phyloP scores from a whole-genome alignment of 2,329 filamentous ascomycete genomes.

The Colletotrichum gloeosporioides region DNA sequence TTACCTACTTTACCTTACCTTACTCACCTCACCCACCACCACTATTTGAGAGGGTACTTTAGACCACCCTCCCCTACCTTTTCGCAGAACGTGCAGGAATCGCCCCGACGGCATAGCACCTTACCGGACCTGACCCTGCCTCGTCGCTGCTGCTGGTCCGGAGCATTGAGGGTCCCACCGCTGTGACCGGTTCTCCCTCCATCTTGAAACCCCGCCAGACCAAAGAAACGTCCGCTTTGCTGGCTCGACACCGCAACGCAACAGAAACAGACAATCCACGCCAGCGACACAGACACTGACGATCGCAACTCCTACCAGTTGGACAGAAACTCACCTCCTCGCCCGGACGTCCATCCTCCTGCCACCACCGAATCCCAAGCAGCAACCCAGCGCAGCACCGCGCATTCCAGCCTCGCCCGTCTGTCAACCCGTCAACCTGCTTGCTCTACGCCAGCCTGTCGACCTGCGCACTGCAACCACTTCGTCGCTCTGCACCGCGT shows the following conservation, averaged over 20 bases:
- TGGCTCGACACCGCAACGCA: not conserved
- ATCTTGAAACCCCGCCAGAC: slow-evolving; percentile 37
- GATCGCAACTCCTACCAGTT: not conserved
- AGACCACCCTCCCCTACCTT: not conserved
- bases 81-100: not conserved
- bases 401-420: slow-evolving; percentile 6
- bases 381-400: not conserved
- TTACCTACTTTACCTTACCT: not conserved
- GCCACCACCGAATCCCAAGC: not conserved
- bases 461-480: not conserved
- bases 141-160: not conserved
- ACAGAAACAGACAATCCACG: not conserved
- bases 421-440: not conserved
- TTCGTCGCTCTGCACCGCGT: not conserved
- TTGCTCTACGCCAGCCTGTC: not conserved
- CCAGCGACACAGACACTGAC: not conserved
- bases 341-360: not conserved
- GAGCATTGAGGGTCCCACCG: slow-evolving; percentile 19
- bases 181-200: slow-evolving; percentile 19
- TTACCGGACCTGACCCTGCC: not conserved
- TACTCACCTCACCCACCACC: not conserved
- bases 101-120: not conserved
- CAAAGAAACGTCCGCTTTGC: not conserved
- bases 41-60: not conserved
- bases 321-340: not conserved